phyloP scores from a whole-genome alignment of 2,329 filamentous ascomycete genomes.

The Penicillium sp. region DNA sequence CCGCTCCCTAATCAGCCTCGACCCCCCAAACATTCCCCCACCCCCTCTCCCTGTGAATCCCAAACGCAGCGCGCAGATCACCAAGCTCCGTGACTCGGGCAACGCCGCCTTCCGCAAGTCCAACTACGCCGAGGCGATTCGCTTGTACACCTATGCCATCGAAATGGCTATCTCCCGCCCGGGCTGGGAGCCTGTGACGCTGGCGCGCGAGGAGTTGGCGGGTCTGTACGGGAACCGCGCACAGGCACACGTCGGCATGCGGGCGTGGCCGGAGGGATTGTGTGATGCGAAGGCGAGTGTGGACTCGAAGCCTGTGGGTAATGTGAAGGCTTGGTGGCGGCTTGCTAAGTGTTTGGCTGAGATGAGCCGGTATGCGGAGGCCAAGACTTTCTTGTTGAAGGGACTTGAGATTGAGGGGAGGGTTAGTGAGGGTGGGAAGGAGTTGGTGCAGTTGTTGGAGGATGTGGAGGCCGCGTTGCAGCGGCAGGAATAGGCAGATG shows the following conservation, averaged over 20 bases:
- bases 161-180: constrained; percentile 85
- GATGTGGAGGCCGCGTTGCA: constrained; percentile 67
- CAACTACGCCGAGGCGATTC: constrained; percentile 72
- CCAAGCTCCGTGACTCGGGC: constrained; percentile 85
- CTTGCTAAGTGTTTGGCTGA: constrained; percentile 81
- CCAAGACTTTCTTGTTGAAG: constrained; percentile 72
- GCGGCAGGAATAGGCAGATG: constrained; percentile 20
- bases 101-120: constrained; percentile 81
- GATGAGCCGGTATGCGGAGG: constrained; percentile 87
- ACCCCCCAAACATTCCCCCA: constrained; percentile 70
- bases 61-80: constrained; percentile 83
- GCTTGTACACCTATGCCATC: constrained; percentile 81
- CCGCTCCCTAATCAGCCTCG: constrained; percentile 67
- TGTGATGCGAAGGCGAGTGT: constrained; percentile 86
- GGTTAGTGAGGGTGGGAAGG: constrained; percentile 51
- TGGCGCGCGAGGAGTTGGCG: constrained; percentile 82
- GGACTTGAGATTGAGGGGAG: constrained; percentile 80
- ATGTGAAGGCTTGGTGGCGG: constrained; percentile 94
- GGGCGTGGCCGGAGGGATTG: constrained; percentile 81
- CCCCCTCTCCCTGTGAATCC: constrained; percentile 90
- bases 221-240: constrained; percentile 82
- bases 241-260: constrained; percentile 80
- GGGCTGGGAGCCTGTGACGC: constrained; percentile 80
- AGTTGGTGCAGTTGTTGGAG: constrained; percentile 61
- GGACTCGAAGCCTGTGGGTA: constrained; percentile 81